Evolutionary conservation across 192 early-diverging fungal genomes (phyloP).

Genomic region (Mortierella alpina): DNA sequence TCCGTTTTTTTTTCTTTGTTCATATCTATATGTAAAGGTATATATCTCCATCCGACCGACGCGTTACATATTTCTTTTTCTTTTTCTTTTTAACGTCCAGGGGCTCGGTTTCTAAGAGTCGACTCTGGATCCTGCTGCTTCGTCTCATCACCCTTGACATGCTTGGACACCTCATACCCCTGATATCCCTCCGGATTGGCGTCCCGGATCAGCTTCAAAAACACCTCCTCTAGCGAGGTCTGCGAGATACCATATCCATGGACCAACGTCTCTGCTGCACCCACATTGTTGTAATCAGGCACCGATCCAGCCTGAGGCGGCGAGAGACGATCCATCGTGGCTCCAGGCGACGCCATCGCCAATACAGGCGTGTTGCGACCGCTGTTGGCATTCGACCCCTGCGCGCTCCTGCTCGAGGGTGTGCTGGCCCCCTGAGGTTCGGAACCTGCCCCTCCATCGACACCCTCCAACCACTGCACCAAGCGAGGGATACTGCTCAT

Average conservation of each 20-base stretch:
- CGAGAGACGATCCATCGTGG: not conserved
- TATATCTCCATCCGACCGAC: not conserved
- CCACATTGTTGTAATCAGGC: not conserved
- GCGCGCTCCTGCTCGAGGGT: slow-evolving; percentile 8
- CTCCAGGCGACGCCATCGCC: not conserved
- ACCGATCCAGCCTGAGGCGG: not conserved
- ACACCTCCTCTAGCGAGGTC: slow-evolving; percentile 79
- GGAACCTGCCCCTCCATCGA: slow-evolving; percentile 28
- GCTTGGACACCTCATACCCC: slow-evolving; percentile 49
- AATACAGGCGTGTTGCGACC: slow-evolving; percentile 28
- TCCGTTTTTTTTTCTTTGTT: too few relatives aligned
- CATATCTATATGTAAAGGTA: not conserved
- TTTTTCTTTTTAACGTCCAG: not conserved
- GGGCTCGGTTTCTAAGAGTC: slow-evolving; percentile 33
- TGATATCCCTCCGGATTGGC: slow-evolving; percentile 57
- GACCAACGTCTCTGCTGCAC: slow-evolving; percentile 7
- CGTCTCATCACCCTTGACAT: slow-evolving; percentile 6
- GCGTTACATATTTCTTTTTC: not conserved
- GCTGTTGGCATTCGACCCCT: slow-evolving; percentile 33
- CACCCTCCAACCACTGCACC: slow-evolving; percentile 68
- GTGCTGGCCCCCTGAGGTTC: not conserved
- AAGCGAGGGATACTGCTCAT: slow-evolving; percentile 61
- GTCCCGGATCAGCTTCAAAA: slow-evolving; percentile 64
- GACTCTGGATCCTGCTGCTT: slow-evolving; percentile 13
- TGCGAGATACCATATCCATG: slow-evolving; percentile 72